Conservation (phyloP, 1,284 basidiomycete species). For the Heterobasidion annosum region DNA sequence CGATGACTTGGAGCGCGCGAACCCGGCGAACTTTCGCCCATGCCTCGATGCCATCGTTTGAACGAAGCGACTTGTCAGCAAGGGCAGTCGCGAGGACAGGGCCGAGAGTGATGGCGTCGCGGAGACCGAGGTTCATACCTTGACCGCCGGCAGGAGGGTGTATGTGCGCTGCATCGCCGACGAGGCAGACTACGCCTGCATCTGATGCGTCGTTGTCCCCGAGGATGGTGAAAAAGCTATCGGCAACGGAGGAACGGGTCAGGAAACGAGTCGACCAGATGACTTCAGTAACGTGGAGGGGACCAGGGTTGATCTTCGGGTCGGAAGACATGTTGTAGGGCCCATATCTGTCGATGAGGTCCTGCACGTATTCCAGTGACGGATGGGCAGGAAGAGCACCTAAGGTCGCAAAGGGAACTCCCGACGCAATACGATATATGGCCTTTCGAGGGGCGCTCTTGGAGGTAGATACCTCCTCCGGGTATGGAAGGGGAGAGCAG, state of each 20-base stretch:
- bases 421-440: conserved; percentile 25
- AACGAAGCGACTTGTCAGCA: neutral
- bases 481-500: conserved; percentile 17
- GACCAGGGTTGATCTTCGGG: conserved; percentile 4
- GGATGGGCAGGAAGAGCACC: conserved; percentile 23
- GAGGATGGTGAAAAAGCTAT: conserved; percentile 5
- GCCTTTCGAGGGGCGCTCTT: conserved; percentile 1
- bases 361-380: conserved; percentile 25
- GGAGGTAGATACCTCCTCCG: conserved; percentile 11
- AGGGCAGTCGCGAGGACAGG: conserved; percentile 13
- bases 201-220: neutral
- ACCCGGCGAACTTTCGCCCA: conserved; percentile 5
- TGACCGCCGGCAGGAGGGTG: conserved; percentile 37
- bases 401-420: conserved; percentile 18
- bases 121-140: conserved; percentile 38
- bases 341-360: conserved; percentile 25
- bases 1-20: conserved; percentile 9
- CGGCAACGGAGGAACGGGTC: conserved; percentile 22
- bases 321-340: conserved; percentile 12
- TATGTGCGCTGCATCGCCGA: conserved; percentile 37
- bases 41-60: conserved; percentile 6
- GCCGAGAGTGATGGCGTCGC: conserved; percentile 30
- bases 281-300: conserved; percentile 7
- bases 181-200: conserved; percentile 19
- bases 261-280: conserved; percentile 32